Percentiles rank a stretch among this genome's conserved stretches.
Evolutionary conservation across 169 alveolate species (phyloP).

Genomic region (Neospora caninum): DNA sequence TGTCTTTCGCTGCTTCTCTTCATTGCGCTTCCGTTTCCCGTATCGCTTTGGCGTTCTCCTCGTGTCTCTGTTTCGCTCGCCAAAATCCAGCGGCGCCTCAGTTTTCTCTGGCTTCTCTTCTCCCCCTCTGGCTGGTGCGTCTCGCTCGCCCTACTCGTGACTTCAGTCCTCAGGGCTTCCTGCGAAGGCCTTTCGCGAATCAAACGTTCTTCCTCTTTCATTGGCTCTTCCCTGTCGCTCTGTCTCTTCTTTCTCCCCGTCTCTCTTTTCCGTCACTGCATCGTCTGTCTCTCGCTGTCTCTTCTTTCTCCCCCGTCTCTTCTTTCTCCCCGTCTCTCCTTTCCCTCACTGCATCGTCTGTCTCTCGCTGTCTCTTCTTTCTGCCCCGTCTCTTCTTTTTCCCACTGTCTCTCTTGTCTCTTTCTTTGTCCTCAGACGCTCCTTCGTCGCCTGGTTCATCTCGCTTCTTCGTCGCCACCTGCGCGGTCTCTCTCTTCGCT

Average conservation of each 20-base stretch:
- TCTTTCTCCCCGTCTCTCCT: background rate
- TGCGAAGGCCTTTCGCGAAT: no score
- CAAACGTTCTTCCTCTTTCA: no score
- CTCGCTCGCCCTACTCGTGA: no score
- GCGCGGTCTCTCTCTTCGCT: constrained; percentile 14
- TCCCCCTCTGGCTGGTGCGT: no score
- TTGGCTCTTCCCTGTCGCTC: no score
- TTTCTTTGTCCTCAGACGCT: background rate
- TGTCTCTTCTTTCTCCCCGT: no score
- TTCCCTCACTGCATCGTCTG: background rate
- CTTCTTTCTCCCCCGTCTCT: background rate
- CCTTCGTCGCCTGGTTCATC: background rate
- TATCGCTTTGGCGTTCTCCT: background rate
- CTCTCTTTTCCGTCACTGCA: background rate
- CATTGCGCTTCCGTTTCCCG: no score
- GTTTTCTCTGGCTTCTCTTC: no score
- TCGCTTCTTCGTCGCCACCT: background rate
- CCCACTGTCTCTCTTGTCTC: background rate
- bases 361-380: background rate
- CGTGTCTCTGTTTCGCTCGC: background rate
- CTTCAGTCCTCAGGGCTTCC: no score
- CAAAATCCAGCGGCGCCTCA: no score
- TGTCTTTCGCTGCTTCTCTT: no score
- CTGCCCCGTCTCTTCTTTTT: background rate
- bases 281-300: background rate